phyloP scores from a whole-genome alignment of 2,329 filamentous ascomycete genomes.

The Xenoacremonium recifei region DNA sequence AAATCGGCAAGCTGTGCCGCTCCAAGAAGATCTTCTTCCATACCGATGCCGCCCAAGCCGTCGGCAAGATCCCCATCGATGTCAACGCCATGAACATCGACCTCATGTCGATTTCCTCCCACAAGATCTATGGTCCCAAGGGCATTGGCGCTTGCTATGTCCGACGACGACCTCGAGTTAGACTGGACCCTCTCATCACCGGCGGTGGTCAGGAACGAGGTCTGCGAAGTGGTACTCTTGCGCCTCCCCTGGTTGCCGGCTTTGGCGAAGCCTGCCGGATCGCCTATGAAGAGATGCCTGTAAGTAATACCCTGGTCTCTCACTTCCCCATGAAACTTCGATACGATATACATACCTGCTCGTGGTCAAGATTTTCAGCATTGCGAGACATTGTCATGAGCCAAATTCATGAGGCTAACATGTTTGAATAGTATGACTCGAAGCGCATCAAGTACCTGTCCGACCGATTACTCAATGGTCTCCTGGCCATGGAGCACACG shows the following conservation, averaged over 20 bases:
- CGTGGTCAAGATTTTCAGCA: too few relatives aligned
- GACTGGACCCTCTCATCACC: slow-evolving; percentile 92
- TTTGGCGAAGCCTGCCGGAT: slow-evolving; percentile 96
- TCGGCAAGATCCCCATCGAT: slow-evolving; percentile 96
- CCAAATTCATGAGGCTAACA: too few relatives aligned
- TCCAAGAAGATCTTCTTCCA: slow-evolving; percentile 97
- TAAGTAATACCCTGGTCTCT: slow-evolving; percentile 56
- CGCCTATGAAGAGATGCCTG: slow-evolving; percentile 83
- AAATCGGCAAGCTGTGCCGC: slow-evolving; percentile 91
- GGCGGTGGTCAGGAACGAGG: slow-evolving; percentile 96
- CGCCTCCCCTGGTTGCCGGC: slow-evolving; percentile 83
- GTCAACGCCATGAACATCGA: slow-evolving; percentile 99
- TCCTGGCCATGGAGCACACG: slow-evolving; percentile 89
- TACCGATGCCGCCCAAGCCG: slow-evolving; percentile 92
- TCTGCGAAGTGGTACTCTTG: slow-evolving; percentile 88
- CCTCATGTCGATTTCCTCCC: slow-evolving; percentile 96
- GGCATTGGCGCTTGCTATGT: slow-evolving; percentile 97
- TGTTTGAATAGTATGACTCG: slow-evolving; percentile 90
- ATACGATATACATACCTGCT: too few relatives aligned
- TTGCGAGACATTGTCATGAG: too few relatives aligned
- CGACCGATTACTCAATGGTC: slow-evolving; percentile 76
- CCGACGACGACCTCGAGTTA: slow-evolving; percentile 85
- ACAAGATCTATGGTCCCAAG: slow-evolving; percentile 98
- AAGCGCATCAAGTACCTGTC: slow-evolving; percentile 82
- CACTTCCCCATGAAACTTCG: too few relatives aligned